Evolutionary conservation across 495 filamentous ascomycete species (phyloP).

Genomic region (Talaromyces nanjingensis): DNA sequence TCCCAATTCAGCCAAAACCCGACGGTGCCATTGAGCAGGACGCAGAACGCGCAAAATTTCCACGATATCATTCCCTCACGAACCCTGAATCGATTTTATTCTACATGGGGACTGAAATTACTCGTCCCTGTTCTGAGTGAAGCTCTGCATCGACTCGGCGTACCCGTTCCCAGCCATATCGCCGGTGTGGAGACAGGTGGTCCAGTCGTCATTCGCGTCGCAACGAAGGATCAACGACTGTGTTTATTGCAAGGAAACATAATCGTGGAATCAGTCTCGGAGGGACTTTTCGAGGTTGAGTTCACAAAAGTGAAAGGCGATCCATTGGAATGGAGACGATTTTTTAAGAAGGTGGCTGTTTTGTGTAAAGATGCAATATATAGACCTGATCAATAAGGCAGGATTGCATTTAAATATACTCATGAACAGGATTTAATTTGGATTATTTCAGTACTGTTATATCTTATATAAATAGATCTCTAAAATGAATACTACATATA

Average conservation of each 20-base stretch:
- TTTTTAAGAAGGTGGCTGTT: constrained; percentile 88
- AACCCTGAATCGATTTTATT: constrained; percentile 86
- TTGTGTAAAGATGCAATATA: constrained; percentile 76
- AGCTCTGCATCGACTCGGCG: constrained; percentile 73
- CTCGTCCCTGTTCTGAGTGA: constrained; percentile 75
- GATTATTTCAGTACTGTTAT: not conserved
- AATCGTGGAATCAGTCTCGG: constrained; percentile 63
- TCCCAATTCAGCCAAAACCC: constrained; percentile 83
- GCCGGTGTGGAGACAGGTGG: constrained; percentile 37
- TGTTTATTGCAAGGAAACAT: constrained; percentile 82
- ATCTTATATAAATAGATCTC: not conserved
- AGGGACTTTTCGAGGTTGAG: constrained; percentile 68
- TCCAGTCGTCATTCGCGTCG: constrained; percentile 58
- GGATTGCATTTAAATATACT: not conserved
- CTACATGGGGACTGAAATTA: constrained; percentile 65
- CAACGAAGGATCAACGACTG: constrained; percentile 68
- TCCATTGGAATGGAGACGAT: constrained; percentile 91
- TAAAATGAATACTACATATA: not conserved
- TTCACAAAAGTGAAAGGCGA: constrained; percentile 96
- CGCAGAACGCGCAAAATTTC: constrained; percentile 82
- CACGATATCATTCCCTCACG: constrained; percentile 78
- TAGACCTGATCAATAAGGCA: constrained; percentile 29
- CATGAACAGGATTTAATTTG: not conserved
- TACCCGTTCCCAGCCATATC: constrained; percentile 56
- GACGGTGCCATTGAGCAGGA: constrained; percentile 70